Percentiles rank a stretch among this genome's conserved stretches.
phyloP scores from a whole-genome alignment of 495 filamentous ascomycete species.

The Glutinoglossum americanum region DNA sequence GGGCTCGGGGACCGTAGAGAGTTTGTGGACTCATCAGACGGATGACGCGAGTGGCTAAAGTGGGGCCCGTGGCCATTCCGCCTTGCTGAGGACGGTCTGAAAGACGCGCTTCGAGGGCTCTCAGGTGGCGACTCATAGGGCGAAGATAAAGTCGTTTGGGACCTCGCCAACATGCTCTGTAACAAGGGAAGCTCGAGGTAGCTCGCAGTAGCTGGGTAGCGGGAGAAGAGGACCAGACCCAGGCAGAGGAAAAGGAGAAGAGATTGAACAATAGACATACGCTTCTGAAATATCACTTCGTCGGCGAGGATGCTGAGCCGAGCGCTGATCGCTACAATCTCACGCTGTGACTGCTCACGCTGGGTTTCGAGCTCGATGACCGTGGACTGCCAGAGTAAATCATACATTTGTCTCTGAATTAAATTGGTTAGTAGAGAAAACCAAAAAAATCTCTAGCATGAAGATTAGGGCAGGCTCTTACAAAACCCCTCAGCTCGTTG shows the following conservation, averaged over 20 bases:
- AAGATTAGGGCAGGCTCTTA: neutral
- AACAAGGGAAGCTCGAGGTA: slow-evolving; percentile 34
- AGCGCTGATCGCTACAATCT: slow-evolving; percentile 60
- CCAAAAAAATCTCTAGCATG: neutral
- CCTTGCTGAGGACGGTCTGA: neutral
- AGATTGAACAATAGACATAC: slow-evolving; percentile 76
- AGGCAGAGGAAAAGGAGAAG: slow-evolving; percentile 75
- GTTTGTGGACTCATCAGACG: neutral
- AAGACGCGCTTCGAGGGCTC: neutral
- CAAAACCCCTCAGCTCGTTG: slow-evolving; percentile 56
- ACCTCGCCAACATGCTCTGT: slow-evolving; percentile 33
- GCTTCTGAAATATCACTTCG: slow-evolving; percentile 87
- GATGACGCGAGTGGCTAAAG: neutral
- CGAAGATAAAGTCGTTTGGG: slow-evolving; percentile 7
- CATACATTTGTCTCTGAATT: slow-evolving; percentile 50
- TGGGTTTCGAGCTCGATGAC: slow-evolving; percentile 80
- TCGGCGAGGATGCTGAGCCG: slow-evolving; percentile 75
- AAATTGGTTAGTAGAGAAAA: neutral
- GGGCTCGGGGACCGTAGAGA: neutral
- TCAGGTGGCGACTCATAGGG: neutral
- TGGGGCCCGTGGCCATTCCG: neutral
- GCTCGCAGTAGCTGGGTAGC: slow-evolving; percentile 16
- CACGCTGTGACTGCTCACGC: slow-evolving; percentile 54
- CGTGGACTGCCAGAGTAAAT: slow-evolving; percentile 89
- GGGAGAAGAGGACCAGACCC: slow-evolving; percentile 61